Evolutionary conservation across 352 stramenopile species (phyloP).

Genomic region (Globisporangium emineosum): DNA sequence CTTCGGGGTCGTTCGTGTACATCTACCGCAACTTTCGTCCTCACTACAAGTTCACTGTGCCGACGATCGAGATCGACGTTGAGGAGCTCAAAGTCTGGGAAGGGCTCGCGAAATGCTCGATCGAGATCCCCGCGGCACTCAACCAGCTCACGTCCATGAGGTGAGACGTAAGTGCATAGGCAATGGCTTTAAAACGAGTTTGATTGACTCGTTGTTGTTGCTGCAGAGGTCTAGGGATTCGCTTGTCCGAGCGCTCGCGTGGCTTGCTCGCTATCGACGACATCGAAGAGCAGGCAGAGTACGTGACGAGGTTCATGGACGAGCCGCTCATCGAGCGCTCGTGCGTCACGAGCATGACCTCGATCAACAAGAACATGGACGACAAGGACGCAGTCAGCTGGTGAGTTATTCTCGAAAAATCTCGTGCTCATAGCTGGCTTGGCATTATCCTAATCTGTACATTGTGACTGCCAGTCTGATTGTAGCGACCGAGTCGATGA

Average conservation of each 20-base stretch:
- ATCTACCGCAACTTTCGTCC: slow-evolving; percentile 90
- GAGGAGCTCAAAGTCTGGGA: slow-evolving; percentile 78
- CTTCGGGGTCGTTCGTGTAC: slow-evolving; percentile 84
- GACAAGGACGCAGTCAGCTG: slow-evolving; percentile 75
- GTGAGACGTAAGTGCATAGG: slow-evolving; percentile 14
- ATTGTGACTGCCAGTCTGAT: slow-evolving; percentile 46
- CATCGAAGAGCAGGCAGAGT: slow-evolving; percentile 80
- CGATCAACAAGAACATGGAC: slow-evolving; percentile 88
- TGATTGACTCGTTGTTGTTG: not conserved
- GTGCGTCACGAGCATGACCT: slow-evolving; percentile 86
- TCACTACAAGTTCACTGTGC: slow-evolving; percentile 90
- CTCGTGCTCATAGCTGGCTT: not conserved
- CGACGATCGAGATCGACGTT: slow-evolving; percentile 65
- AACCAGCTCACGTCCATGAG: slow-evolving; percentile 62
- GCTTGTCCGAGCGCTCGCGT: slow-evolving; percentile 62
- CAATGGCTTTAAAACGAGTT: too few species aligned
- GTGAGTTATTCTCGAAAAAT: slow-evolving; percentile 21
- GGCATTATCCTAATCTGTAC: not conserved
- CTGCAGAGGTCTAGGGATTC: slow-evolving; percentile 54
- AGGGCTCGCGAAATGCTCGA: slow-evolving; percentile 55
- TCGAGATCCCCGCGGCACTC: slow-evolving; percentile 67
- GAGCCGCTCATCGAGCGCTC: slow-evolving; percentile 66
- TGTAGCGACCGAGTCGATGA: slow-evolving; percentile 79
- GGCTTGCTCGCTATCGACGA: slow-evolving; percentile 79
- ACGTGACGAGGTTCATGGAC: slow-evolving; percentile 79